Evolutionary conservation across 2,329 filamentous ascomycete genomes (phyloP).

Genomic region (Cryphonectria radicalis): DNA sequence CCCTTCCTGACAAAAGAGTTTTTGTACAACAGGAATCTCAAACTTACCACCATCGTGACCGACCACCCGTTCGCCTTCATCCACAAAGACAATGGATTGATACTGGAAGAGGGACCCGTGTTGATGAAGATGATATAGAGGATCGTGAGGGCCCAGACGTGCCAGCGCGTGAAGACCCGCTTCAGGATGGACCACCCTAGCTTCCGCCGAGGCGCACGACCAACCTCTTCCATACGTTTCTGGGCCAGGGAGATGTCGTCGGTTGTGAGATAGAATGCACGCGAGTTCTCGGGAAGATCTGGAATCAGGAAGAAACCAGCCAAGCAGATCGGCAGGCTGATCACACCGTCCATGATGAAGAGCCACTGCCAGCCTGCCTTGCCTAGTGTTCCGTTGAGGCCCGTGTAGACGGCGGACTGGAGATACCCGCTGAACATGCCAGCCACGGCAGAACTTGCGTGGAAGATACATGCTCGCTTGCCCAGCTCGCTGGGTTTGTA

Average conservation of each 20-base stretch:
- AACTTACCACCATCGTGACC: slow-evolving; percentile 49
- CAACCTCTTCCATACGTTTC: slow-evolving; percentile 37
- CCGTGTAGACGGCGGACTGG: slow-evolving; percentile 46
- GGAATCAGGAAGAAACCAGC: slow-evolving; percentile 42
- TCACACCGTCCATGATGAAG: slow-evolving; percentile 49
- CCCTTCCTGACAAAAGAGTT: slow-evolving; percentile 3
- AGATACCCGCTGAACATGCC: slow-evolving; percentile 50
- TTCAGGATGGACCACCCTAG: slow-evolving; percentile 35
- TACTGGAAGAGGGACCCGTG: slow-evolving; percentile 38
- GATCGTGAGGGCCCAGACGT: slow-evolving; percentile 42
- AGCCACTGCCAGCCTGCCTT: slow-evolving; percentile 51
- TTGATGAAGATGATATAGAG: slow-evolving; percentile 47
- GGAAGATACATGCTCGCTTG: slow-evolving; percentile 48
- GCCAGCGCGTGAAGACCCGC: slow-evolving; percentile 38
- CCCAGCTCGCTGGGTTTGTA: slow-evolving; percentile 48
- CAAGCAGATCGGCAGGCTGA: slow-evolving; percentile 39
- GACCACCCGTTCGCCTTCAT: slow-evolving; percentile 48
- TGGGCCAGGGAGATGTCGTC: slow-evolving; percentile 37
- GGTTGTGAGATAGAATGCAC: slow-evolving; percentile 35
- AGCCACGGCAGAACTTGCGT: slow-evolving; percentile 42
- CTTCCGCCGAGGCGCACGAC: slow-evolving; percentile 39
- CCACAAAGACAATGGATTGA: slow-evolving; percentile 45
- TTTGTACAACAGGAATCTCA: neutral
- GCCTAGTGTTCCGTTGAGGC: slow-evolving; percentile 43
- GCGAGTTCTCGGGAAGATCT: slow-evolving; percentile 37